Base-by-base conservation (phyloP, 2,329 filamentous ascomycete genomes). In the Pyrenophora seminiperda region DNA sequence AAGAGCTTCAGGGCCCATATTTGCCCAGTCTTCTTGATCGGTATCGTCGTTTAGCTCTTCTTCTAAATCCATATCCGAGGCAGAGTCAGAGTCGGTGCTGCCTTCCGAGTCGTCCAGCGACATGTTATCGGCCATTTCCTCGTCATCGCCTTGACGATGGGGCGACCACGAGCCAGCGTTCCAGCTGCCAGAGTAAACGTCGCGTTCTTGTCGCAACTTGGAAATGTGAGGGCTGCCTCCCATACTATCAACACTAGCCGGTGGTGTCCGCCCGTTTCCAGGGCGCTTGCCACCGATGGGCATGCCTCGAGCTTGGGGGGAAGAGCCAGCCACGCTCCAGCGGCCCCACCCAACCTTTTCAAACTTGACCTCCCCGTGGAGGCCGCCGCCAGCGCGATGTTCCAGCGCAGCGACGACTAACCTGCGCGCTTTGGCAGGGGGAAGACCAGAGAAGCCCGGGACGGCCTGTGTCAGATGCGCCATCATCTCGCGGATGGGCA, bases 331-430 rank as follows among this genome's bases (percentile, higher is more conserved):
- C 14, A 70, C 94, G 73, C 95, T 89, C 93, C 93, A 99, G 60
- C 91, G 86, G 52, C 94, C 94, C 93, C 93, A 97, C 68, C 93
- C 93, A 51, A 97, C 91, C 80, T 97, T 97, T 73, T 95, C 89
- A 70, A 96, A 97, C 68, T 87, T 82, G 65, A 94, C 87, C 62
- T 90, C 86, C 59, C 87, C 86, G 55, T 86, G 80, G 54, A 82
- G 70, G 39, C 79, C 81, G 47, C 79, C 81, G 38, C 76, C 79
- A n/a, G 79, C 78, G 63, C 89, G 87, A 63, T 89, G 89, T 76
- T 97, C 93, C 60, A 97, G 77, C 53, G 92, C 93, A 51, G 88
- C 89, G n/a, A 97, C 93, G 4, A 97, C 91, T 51, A 97, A 78
- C 72, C 93, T 85, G 64, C 94, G 85, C 36, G 94, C 92, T 79